Base-by-base conservation (phyloP, 495 filamentous ascomycete species). In the Annulohypoxylon nitens region DNA sequence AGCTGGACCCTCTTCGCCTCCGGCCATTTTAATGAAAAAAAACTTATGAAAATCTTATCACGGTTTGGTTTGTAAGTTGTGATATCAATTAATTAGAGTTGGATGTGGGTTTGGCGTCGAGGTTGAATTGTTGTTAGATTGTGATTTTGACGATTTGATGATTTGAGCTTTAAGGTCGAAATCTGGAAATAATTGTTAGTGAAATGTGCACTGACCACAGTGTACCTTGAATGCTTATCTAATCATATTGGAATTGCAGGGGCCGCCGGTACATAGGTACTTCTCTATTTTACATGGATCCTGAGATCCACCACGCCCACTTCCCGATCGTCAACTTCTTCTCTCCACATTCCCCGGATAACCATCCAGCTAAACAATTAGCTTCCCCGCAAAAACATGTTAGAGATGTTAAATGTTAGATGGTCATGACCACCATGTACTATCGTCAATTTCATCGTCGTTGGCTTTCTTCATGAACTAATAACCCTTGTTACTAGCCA, bases 1-100 rank as follows among this genome's bases (percentile, higher is more conserved):
- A 83, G 53, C 85, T 78, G 67, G 86, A 83, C 66, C 85, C 75
- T 94, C 92, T 76, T 90, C 92, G 30, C 81, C 86, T 75, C 93
- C 93, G 75, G 93, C 90, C 92, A 95, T 95, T 39, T 51, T 68
- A 1, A 33, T 16, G 2, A 7, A 26, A 26, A 55, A 14, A 2
- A 18, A 9, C 30, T 55, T 57, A 55, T 34, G 14, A 1, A 10
- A 50, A 58, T 18, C 50, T 1, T 5, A 2, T 36, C 34, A n/a
- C 48, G 11, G 43, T 4, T 26, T 47, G n/a, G 47, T 6, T 51
- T 48, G 12, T 0, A 25, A 7, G 9, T 16, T 60, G 16, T 63
- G 57, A 11, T 60, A 45, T 18, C 10, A 18, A 9, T 14, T 16
- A 37, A 20, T 14, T 16, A 37, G 20, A 20, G 43, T 7, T 20